Conservation (phyloP, 2,329 filamentous ascomycete species). For the Phaeosphaeriaceae sp. region DNA sequence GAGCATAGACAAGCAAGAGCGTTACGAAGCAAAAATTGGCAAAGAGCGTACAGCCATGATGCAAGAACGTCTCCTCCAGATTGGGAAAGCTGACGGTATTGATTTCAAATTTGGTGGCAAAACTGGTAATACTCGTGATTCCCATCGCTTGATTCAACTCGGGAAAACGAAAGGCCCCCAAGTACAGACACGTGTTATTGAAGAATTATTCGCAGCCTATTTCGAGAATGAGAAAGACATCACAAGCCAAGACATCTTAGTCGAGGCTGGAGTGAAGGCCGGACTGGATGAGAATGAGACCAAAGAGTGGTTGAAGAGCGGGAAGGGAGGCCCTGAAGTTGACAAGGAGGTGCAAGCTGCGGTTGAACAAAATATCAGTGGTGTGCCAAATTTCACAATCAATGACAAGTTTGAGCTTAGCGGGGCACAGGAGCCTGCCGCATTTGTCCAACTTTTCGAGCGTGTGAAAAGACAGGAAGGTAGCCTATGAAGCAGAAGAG, state of each 20-base stretch:
- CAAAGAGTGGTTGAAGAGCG: slow-evolving; percentile 52
- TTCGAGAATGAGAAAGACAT: slow-evolving; percentile 59
- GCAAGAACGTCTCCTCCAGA: slow-evolving; percentile 60
- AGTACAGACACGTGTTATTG: slow-evolving; percentile 54
- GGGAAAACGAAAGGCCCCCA: slow-evolving; percentile 61
- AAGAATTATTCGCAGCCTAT: slow-evolving; percentile 51
- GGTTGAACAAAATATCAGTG: slow-evolving; percentile 61
- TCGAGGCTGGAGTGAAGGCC: slow-evolving; percentile 51
- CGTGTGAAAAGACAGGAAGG: slow-evolving; percentile 59
- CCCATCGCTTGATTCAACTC: slow-evolving; percentile 74
- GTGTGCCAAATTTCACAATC: slow-evolving; percentile 78
- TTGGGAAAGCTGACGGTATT: slow-evolving; percentile 72
- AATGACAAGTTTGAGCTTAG: slow-evolving; percentile 71
- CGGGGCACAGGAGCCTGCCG: slow-evolving; percentile 73
- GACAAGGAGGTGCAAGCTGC: slow-evolving; percentile 56
- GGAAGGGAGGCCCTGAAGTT: slow-evolving; percentile 53
- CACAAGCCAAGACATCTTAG: slow-evolving; percentile 49
- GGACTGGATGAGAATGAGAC: slow-evolving; percentile 53
- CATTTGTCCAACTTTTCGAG: slow-evolving; percentile 71
- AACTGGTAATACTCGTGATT: slow-evolving; percentile 78
- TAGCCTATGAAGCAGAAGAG: slow-evolving; percentile 10
- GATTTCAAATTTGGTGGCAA: slow-evolving; percentile 73
- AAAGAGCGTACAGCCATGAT: slow-evolving; percentile 66
- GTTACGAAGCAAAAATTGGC: slow-evolving; percentile 69
- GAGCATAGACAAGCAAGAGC: slow-evolving; percentile 60